Evolutionary conservation across 2,329 filamentous ascomycete species (phyloP).

Genomic region (Domatiomyces catenatus): DNA sequence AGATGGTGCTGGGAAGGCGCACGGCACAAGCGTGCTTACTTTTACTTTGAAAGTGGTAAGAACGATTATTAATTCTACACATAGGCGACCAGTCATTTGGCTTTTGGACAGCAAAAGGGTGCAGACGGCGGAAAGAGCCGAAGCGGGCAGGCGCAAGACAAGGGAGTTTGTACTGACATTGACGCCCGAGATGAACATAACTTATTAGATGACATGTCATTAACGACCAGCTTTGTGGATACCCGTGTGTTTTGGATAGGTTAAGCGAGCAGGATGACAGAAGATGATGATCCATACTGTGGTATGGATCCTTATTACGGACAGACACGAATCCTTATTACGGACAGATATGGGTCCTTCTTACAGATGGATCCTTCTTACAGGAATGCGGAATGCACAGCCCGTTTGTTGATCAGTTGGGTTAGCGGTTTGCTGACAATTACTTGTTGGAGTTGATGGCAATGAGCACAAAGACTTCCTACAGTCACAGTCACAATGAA

Average conservation of each 20-base stretch:
- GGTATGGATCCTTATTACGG: too few relatives aligned
- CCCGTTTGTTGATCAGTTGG: neutral
- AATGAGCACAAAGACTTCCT: neutral
- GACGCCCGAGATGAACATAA: neutral
- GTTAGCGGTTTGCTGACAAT: neutral
- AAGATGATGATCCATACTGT: neutral
- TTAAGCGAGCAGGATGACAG: neutral
- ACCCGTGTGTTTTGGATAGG: neutral
- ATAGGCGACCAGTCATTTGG: neutral
- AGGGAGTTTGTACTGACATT: neutral
- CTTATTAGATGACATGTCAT: neutral
- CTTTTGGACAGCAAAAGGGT: neutral
- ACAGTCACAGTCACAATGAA: neutral
- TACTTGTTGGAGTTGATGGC: neutral
- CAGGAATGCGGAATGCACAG: neutral
- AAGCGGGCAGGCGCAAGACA: neutral
- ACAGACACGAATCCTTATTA: too few relatives aligned
- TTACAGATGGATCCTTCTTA: too few relatives aligned
- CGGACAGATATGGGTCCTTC: too few relatives aligned
- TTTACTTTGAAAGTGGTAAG: neutral
- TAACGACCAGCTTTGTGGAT: neutral
- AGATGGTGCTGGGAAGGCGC: too few relatives aligned
- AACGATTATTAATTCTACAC: neutral
- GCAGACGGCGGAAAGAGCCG: neutral
- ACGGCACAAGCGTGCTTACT: neutral